Percentiles rank a stretch among this genome's conserved stretches.
Evolutionary conservation across 1,284 basidiomycete genomes (phyloP).

Genomic region (Heterobasidion parviporum): DNA sequence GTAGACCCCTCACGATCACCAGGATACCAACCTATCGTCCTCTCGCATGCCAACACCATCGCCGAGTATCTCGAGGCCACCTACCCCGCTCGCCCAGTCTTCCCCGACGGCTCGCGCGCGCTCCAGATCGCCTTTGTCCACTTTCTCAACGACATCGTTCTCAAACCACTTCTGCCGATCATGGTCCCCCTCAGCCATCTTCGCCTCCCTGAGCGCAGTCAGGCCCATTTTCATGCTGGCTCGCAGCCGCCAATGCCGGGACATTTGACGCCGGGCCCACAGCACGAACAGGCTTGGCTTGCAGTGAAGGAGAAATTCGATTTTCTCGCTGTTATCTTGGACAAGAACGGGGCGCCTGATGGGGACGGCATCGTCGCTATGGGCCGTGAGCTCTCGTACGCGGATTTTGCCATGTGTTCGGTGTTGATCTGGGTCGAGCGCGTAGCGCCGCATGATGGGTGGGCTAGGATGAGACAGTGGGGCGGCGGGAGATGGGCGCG

Average conservation of each 20-base stretch:
- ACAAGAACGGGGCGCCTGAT: conserved; percentile 47
- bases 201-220: conserved; percentile 45
- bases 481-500: conserved; percentile 54
- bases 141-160: conserved; percentile 57
- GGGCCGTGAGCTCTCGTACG: conserved; percentile 58
- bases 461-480: conserved; percentile 54
- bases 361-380: conserved; percentile 57
- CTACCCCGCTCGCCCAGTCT: conserved; percentile 60
- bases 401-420: conserved; percentile 63
- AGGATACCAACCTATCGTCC: conserved; percentile 27
- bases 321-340: conserved; percentile 50
- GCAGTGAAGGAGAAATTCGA: conserved; percentile 58
- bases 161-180: conserved; percentile 58
- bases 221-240: conserved; percentile 36
- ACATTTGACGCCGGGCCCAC: conserved; percentile 28
- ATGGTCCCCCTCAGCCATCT: conserved; percentile 62
- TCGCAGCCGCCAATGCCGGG: conserved; percentile 14
- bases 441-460: conserved; percentile 59
- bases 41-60: conserved; percentile 52
- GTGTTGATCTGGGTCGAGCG: conserved; percentile 63
- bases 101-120: conserved; percentile 59
- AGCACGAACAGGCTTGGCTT: conserved; percentile 55
- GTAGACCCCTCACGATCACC: conserved; percentile 32
- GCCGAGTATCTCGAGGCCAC: conserved; percentile 63
- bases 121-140: conserved; percentile 63